These are phyloP conservation scores for Prunus kanzakura DNA, from an alignment of 306 rosid species.

Conservation along the genomic window DNA sequence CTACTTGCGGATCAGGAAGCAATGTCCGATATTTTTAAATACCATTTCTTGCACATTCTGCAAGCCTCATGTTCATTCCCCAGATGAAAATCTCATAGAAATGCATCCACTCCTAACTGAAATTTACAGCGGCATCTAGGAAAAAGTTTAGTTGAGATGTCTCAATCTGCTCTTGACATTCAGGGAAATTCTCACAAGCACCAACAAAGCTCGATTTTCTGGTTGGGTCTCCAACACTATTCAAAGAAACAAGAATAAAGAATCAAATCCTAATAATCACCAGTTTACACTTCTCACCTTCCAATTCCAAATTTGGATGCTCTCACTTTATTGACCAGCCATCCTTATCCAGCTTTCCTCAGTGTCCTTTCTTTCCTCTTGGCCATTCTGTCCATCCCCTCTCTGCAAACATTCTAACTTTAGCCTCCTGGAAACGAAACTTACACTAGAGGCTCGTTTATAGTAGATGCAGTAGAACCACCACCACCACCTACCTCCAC, in stretches of 20 bases:
- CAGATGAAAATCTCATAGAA: background rate
- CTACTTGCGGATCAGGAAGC: background rate
- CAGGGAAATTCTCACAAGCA: background rate
- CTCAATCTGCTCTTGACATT: background rate
- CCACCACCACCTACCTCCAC: constrained; percentile 38
- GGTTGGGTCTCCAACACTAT: background rate
- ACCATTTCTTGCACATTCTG: background rate
- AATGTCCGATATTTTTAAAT: background rate
- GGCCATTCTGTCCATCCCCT: background rate
- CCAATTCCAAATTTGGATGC: background rate
- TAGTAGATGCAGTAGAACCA: background rate
- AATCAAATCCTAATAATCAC: background rate
- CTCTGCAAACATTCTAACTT: background rate
- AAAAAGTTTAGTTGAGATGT: background rate
- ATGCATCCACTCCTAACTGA: background rate
- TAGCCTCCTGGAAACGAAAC: background rate
- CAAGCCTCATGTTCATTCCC: background rate
- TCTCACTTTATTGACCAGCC: background rate
- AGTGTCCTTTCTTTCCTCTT: background rate
- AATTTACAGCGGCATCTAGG: background rate
- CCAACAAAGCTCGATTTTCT: background rate
- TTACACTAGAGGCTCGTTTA: background rate
- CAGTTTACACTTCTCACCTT: background rate
- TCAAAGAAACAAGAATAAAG: background rate
- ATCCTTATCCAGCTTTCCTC: background rate